Evolutionary conservation across 352 stramenopile genomes (phyloP), one percentile per base, ranked within the genome.

Genomic region (Pythium plurisporium): DNA sequence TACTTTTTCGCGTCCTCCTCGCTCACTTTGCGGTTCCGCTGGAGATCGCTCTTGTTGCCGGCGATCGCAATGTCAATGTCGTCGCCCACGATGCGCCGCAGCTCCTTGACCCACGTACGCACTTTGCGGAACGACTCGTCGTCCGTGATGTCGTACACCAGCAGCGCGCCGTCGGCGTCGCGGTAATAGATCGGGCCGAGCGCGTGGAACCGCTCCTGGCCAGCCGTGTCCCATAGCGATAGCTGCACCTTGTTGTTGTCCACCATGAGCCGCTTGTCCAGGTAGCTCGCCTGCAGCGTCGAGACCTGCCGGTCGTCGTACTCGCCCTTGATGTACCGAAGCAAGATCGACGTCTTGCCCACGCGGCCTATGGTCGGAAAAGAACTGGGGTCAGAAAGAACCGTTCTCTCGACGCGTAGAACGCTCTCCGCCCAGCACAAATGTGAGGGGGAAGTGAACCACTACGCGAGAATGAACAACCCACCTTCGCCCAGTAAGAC

Each of bases 261-360:
- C 17, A 97, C 82, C 27, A 89, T 63, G 42, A 98, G 69, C 31
- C 80, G 80, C 70, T 97, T 97, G 64, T 98, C 91, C 46, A 98
- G 64, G 62, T 97, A 98, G 36, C 87, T 97, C 14, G 93, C 93
- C 66, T 98, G 89, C 17, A 97, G 73, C 43, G 94, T 98, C 51
- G 91, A 96, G 27, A 94, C 81, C 67, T 97, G 89, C 12, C 81
- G 72, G 40, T 97, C 94, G 63, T 96, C 76, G 70, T 97, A 98
- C 52, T 96, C 86, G 67, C 93, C 89, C 65, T 95, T 94, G 63
- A 96, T 92, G 66, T 97, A 98, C 33, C 91, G 82, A 54, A 98
- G 64, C 19, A 98, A 67, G 47, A 98, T 98, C 31, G 91, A 98
- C 26, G 93, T 98, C 70, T 98, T 98, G 40, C 93, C 93, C 41